phyloP scores from a whole-genome alignment of 2,329 filamentous ascomycete species.

The Alternaria arbusti region DNA sequence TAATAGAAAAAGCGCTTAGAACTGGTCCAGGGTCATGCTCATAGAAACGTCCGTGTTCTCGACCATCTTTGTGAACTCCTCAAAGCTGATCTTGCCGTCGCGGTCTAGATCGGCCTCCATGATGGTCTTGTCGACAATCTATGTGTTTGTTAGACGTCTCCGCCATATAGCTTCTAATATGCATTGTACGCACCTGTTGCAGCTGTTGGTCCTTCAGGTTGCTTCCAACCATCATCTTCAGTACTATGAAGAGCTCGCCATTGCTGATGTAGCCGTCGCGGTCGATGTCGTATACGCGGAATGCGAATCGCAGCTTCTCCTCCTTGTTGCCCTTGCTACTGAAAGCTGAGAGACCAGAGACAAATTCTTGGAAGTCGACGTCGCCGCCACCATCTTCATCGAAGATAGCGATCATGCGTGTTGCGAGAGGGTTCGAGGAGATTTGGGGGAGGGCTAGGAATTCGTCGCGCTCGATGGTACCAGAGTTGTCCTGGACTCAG shows the following conservation, averaged over 20 bases:
- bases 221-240: constrained; percentile 99
- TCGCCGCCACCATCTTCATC: constrained; percentile 98
- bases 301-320: constrained; percentile 96
- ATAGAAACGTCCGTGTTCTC: constrained; percentile 82
- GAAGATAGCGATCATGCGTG: constrained; percentile 99
- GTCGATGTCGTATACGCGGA: constrained; percentile 99
- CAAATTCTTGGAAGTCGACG: constrained; percentile 99
- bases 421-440: constrained; percentile 95
- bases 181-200: constrained; percentile 67
- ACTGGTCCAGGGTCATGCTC: constrained; percentile 71
- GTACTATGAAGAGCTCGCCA: constrained; percentile 96
- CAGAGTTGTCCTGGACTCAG: constrained; percentile 81
- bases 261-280: constrained; percentile 98
- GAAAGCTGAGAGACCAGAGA: constrained; percentile 92
- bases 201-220: constrained; percentile 99
- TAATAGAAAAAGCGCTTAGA: constrained; percentile 28
- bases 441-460: constrained; percentile 97
- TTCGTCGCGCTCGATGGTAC: constrained; percentile 97
- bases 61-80: constrained; percentile 99
- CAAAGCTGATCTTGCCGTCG: constrained; percentile 98
- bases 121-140: constrained; percentile 99
- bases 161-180: background rate
- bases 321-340: constrained; percentile 98
- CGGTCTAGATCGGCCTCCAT: constrained; percentile 98
- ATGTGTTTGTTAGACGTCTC: constrained; percentile 11